Percentiles rank a stretch among this genome's conserved stretches.
Evolutionary conservation across 208 protist species (phyloP).

Genomic region (Leishmania guyanensis): DNA sequence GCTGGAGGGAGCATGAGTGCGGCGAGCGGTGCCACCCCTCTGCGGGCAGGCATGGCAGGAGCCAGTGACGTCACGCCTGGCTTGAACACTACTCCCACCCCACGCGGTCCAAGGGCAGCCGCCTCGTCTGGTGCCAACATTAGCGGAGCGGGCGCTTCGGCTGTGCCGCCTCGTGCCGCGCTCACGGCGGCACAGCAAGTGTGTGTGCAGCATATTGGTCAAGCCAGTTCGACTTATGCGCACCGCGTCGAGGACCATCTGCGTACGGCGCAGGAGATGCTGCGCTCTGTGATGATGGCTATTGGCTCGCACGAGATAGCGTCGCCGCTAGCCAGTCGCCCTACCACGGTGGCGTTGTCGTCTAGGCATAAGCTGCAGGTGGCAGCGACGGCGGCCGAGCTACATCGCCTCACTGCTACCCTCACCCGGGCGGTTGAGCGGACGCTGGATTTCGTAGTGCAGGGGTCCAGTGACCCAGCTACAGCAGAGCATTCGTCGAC

Average conservation of each 20-base stretch:
- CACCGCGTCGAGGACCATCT: conserved; percentile 56
- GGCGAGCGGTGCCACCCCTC: conserved; percentile 20
- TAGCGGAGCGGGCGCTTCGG: neutral
- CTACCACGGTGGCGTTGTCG: conserved; percentile 18
- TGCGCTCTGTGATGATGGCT: conserved; percentile 35
- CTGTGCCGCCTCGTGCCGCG: neutral
- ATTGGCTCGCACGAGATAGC: conserved; percentile 24
- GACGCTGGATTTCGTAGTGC: conserved; percentile 32
- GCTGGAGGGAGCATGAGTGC: neutral
- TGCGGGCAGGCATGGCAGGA: conserved; percentile 4
- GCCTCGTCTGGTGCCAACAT: neutral
- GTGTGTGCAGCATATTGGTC: conserved; percentile 41
- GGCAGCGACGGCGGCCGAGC: conserved; percentile 40
- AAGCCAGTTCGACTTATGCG: conserved; percentile 41
- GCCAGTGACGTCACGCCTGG: conserved; percentile 6
- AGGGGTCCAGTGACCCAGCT: neutral
- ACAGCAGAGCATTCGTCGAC: neutral
- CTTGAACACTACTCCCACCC: conserved; percentile 27
- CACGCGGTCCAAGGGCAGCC: neutral
- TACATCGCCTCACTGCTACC: conserved; percentile 55
- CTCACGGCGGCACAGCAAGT: conserved; percentile 24
- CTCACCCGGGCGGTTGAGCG: conserved; percentile 44
- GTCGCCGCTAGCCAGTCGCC: conserved; percentile 1
- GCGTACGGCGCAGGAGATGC: conserved; percentile 38
- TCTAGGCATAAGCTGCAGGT: conserved; percentile 41